Base-by-base conservation (phyloP, 768 basidiomycete species). In the Saitozyma podzolica region DNA sequence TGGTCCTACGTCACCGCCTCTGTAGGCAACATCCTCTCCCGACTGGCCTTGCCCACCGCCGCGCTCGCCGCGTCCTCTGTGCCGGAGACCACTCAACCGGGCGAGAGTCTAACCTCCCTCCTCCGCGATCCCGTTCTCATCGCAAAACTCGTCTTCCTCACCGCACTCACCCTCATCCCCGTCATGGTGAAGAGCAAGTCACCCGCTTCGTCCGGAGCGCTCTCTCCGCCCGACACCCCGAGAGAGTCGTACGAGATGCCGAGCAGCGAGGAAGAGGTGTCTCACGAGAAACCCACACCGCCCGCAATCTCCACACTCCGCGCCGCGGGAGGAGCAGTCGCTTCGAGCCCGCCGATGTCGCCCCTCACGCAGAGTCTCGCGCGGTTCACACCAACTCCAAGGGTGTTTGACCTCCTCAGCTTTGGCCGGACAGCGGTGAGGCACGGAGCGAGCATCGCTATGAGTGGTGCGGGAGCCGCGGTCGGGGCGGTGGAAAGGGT, bases 101-200 rank as follows among this genome's bases (percentile, higher is more conserved):
- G 77, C 14, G 86, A 90, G 77, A 89, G 89, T 13, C 84, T 97
- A n/a, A 88, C 90, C 50, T 89, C 88, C 19, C 80, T 97, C n/a
- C 81, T 97, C 17, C 82, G 89, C 47, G 90, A 90, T 10, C 93
- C 92, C 2, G 84, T 86, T 57, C 88, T 95, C 72, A 84, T 96
- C 64, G 69, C 87, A 70, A 95, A 95, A 78, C 86, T 97, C 63
- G 84, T 88, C 20, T 84, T 91, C 66, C 82, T 97, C 9, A 90
- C 91, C 19, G 84, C 89, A 72, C 80, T 97, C 63, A 92, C 91
- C 50, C 84, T 95, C 10, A 88, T 92, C 13, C 93, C 93, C 13
- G 90, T 95, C 56, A 82, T 95, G 6, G 88, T 87, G 19, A 79
- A 79, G 57, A 49, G 63, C 14, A 53, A 67, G 40, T 50, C 59